Evolutionary conservation across 2,329 filamentous ascomycete species (phyloP), one percentile per base, ranked within the genome.

Genomic region (Nakataea oryzae): DNA sequence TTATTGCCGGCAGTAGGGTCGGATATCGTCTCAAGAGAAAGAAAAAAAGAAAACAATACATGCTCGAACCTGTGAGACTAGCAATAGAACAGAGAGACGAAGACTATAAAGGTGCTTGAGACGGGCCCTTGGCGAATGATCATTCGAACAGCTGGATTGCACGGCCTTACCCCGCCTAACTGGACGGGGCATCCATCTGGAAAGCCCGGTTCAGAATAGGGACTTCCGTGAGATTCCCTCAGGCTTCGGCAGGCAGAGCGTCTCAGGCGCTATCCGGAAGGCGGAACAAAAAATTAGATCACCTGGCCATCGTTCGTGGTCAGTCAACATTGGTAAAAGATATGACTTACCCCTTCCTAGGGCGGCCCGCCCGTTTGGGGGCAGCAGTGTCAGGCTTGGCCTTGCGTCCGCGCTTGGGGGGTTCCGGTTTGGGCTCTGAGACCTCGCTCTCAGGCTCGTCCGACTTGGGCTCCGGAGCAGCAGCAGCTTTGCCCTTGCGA

Each of bases 351-450:
- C 58, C 54, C 34, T 54, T 60, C 58, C 29, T 41, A 26, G 41
- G 41, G 54, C 58, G 58, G 41, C 58, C 41, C 17, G 41, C 27
- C 5, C 58, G 58, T 21, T 60, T 54, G 26, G 58, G 1, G 27
- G 41, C 58, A 21, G 26, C 58, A 0, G 34, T 6, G 14, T 34
- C 58, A 29, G 41, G 14, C 58, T 54, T 54, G 41, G 58, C 26
- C 58, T 60, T 54, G 41, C 58, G 58, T 13, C 58, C 58, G 29
- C 30, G 32, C 47, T 60, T 60, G 34, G 41, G 26, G 21, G 59
- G 28, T 54, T 56, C 59, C 17, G 28, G n/a, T 30, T 61, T 32
- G 28, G 59, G 13, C 59, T 61, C 50, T 7, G 57, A 24, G 3
- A 41, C 57, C n/a, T 24, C 41, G 8, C n/a, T n/a, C n/a, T n/a